A percentile compares a stretch with the other conserved stretches of the same genome.
These are phyloP conservation scores for Xerocomus alliaceus DNA, from an alignment of 1,284 basidiomycete genomes.

Conservation along the genomic window DNA sequence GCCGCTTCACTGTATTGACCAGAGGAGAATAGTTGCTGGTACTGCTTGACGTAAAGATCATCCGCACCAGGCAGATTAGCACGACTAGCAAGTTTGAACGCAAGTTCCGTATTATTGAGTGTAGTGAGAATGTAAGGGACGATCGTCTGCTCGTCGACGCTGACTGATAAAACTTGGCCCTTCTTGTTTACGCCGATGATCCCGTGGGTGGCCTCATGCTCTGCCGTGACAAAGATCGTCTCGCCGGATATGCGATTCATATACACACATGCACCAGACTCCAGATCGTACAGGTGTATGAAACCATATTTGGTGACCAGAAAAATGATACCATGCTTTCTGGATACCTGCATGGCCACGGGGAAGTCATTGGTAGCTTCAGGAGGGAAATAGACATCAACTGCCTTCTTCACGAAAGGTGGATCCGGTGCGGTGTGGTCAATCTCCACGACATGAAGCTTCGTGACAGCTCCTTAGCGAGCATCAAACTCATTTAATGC, in stretches of 20 bases:
- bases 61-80: constrained; percentile 98
- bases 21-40: constrained; percentile 89
- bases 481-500: constrained; percentile 16
- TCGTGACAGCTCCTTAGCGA: constrained; percentile 22
- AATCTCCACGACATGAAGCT: constrained; percentile 99
- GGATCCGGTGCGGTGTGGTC: constrained; percentile 96
- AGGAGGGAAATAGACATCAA: constrained; percentile 99
- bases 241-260: constrained; percentile 99
- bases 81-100: constrained; percentile 96
- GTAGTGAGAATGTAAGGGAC: constrained; percentile 94
- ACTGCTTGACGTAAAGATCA: constrained; percentile 96
- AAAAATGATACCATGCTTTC: constrained; percentile 96
- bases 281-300: constrained; percentile 99
- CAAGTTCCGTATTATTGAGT: constrained; percentile 97
- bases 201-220: constrained; percentile 92
- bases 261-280: constrained; percentile 98
- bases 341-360: constrained; percentile 99
- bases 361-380: constrained; percentile 99
- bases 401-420: constrained; percentile 97
- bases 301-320: constrained; percentile 99
- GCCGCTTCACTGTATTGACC: constrained; percentile 97
- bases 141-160: constrained; percentile 95
- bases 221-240: constrained; percentile 98
- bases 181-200: constrained; percentile 99
- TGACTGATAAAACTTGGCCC: constrained; percentile 97